Percentiles rank a stretch among this genome's conserved stretches.
Conservation (phyloP, 2,329 filamentous ascomycete species). For the Penicillium aurantiogriseum region DNA sequence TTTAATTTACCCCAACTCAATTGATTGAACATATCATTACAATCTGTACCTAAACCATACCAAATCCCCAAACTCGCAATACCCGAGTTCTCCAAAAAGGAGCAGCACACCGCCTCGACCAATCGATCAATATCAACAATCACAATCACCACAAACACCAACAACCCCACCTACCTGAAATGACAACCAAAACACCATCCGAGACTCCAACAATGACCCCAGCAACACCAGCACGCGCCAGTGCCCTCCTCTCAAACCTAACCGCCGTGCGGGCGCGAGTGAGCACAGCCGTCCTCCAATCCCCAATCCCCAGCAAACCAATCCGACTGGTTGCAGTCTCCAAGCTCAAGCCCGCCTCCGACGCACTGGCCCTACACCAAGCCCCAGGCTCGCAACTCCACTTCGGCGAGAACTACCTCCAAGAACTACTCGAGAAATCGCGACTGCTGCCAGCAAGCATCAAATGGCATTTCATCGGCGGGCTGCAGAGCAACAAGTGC, state of each 20-base stretch:
- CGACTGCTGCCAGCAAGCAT: conserved; percentile 70
- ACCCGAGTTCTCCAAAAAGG: neutral
- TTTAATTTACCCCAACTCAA: neutral
- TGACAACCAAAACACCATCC: conserved; percentile 10
- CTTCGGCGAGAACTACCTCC: conserved; percentile 96
- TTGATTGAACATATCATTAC: neutral
- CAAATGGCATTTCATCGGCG: conserved; percentile 95
- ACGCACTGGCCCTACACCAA: conserved; percentile 80
- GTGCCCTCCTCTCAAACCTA: conserved; percentile 62
- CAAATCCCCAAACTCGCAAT: neutral
- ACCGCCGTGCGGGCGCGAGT: conserved; percentile 60
- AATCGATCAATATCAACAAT: neutral
- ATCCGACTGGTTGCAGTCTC: conserved; percentile 85
- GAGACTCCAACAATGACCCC: conserved; percentile 50
- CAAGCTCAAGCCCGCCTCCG: conserved; percentile 89
- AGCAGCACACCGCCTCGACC: neutral
- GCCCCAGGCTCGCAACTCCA: conserved; percentile 62
- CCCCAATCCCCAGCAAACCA: conserved; percentile 21
- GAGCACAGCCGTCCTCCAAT: conserved; percentile 46
- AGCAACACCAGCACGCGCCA: conserved; percentile 56
- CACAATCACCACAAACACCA: neutral
- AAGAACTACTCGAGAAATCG: conserved; percentile 86
- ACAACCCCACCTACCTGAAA: conserved; percentile 5
- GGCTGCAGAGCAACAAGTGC: conserved; percentile 91
- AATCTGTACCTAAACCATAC: neutral